Evolutionary conservation across 2,329 filamentous ascomycete species (phyloP), one percentile per base, ranked within the genome.

Genomic region (Gyromitra esculenta): DNA sequence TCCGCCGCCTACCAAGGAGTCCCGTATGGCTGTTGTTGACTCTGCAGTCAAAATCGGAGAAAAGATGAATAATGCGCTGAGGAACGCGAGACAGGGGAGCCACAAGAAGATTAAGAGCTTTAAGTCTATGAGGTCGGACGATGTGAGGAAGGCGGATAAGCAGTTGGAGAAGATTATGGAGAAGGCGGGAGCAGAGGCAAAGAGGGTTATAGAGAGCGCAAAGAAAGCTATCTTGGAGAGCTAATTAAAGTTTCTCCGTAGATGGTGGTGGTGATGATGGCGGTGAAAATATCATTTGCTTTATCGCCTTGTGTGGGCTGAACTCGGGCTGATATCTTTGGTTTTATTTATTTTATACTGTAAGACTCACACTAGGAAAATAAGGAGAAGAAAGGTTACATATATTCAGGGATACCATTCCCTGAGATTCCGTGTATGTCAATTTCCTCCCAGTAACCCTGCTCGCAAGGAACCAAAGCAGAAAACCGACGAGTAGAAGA

Each of bases 1-100:
- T 31, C 88, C 88, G 0, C 87, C 88, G 4, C 87, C 87, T 0
- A 89, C 88, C 0, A 88, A 87, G 64, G 87, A 89, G 78, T 85
- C 85, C n/a, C 83, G 87, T 35, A 84, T 85, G 73, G 66, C 78
- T 31, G 80, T 81, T n/a, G 75, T 82, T 4, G 78, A 78, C 21
- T 79, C 80, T 6, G 82, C 82, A 31, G 80, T 73, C n/a, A 82
- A 81, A 65, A 80, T 81, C 0, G 82, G 83, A 4, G 82, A 83
- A 57, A 80, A 76, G 43, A 81, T 82, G 0, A 81, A 77, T 54
- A 62, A 75, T 4, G 81, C 73, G 1, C 70, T 84, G 4, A 81
- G 80, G 59, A 81, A 78, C 70, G 81, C 82, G 9, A 82, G 83
- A 73, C 81, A 77, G 71, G 82, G 79, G 6, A 82, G 81, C 76